These are phyloP conservation scores for Papiliotrema nemorosa DNA, from an alignment of 1,284 basidiomycete genomes.

Conservation along the genomic window DNA sequence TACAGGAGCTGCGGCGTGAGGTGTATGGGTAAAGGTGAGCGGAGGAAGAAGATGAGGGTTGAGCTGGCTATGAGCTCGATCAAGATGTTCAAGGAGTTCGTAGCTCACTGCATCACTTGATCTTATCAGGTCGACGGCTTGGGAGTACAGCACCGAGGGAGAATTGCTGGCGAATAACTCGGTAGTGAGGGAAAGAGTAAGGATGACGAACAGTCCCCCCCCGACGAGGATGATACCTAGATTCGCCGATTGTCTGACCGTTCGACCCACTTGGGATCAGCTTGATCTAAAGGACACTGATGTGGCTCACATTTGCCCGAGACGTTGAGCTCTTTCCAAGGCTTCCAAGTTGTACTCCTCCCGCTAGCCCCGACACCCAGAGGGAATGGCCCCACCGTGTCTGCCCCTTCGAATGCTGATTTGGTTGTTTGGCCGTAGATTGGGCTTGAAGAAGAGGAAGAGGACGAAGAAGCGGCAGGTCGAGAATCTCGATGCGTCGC, in stretches of 20 bases:
- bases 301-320: conserved; percentile 70
- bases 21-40: conserved; percentile 46
- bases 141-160: conserved; percentile 79
- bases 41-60: conserved; percentile 46
- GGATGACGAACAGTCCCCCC: conserved; percentile 71
- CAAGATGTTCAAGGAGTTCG: background rate
- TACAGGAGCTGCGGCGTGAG: conserved; percentile 39
- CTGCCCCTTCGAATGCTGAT: conserved; percentile 16
- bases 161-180: conserved; percentile 91
- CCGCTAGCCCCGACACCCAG: conserved; percentile 63
- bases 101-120: conserved; percentile 61
- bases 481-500: background rate
- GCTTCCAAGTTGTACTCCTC: conserved; percentile 51
- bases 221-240: conserved; percentile 77
- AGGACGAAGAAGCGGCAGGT: background rate
- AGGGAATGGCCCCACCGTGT: conserved; percentile 72
- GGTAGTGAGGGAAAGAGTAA: conserved; percentile 79
- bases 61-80: conserved; percentile 25
- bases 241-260: conserved; percentile 75
- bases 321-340: conserved; percentile 75
- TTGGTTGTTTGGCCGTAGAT: background rate
- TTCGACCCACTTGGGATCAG: conserved; percentile 61
- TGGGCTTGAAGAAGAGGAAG: background rate
- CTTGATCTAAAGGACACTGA: background rate
- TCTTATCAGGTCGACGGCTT: conserved; percentile 80